Evolutionary conservation across 345 rosid species (phyloP).

Genomic region (Boechera stricta): DNA sequence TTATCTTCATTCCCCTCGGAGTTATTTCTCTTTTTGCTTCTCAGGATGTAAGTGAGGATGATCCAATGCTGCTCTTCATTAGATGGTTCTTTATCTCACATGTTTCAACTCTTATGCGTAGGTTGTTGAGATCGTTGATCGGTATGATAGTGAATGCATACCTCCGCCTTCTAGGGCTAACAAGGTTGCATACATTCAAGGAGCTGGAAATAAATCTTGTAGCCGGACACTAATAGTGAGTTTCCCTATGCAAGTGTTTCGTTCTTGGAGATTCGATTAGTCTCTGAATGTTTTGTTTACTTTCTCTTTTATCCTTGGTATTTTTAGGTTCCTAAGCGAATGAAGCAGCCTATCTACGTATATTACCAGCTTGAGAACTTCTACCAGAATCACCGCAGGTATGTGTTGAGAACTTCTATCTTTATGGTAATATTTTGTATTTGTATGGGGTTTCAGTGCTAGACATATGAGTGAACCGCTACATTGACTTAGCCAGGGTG

Average conservation of each 20-base stretch:
- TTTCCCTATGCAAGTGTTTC: slow-evolving; percentile 10
- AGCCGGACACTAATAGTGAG: slow-evolving; percentile 58
- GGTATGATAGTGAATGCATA: slow-evolving; percentile 73
- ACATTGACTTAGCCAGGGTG: neutral
- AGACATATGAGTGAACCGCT: neutral
- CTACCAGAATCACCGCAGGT: slow-evolving; percentile 99
- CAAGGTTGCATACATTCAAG: slow-evolving; percentile 72
- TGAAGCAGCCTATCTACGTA: slow-evolving; percentile 88
- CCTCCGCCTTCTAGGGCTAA: slow-evolving; percentile 51
- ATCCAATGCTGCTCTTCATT: slow-evolving; percentile 14
- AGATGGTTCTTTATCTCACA: slow-evolving; percentile 8
- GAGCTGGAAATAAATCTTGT: slow-evolving; percentile 55
- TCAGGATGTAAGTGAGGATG: slow-evolving; percentile 63
- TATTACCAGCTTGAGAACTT: slow-evolving; percentile 98
- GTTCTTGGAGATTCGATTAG: slow-evolving; percentile 23
- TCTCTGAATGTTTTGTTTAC: slow-evolving; percentile 30
- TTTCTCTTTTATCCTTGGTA: slow-evolving; percentile 19
- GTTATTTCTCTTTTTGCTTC: slow-evolving; percentile 88
- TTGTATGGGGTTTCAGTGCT: slow-evolving; percentile 1
- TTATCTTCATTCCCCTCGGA: slow-evolving; percentile 93
- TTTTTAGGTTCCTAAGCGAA: slow-evolving; percentile 67
- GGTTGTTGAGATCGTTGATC: slow-evolving; percentile 90
- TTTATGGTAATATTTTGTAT: neutral
- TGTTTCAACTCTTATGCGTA: slow-evolving; percentile 32
- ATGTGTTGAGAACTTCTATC: slow-evolving; percentile 16